Conservation (phyloP, 2,329 filamentous ascomycete genomes). For the Lachnellula arida region DNA sequence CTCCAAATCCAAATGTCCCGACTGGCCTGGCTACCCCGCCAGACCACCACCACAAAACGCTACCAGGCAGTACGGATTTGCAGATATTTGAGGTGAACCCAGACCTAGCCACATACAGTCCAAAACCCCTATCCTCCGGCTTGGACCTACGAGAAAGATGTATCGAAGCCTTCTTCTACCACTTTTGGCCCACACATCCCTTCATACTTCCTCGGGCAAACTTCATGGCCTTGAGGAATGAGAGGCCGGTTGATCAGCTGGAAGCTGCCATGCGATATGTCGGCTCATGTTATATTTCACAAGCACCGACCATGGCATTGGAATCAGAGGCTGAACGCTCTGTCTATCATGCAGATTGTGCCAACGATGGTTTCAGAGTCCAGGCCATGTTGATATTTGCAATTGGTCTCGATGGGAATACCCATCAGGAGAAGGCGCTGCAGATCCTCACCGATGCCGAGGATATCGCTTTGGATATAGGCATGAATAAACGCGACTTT, state of each 20-base stretch:
- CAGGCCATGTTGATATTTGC: slow-evolving; percentile 74
- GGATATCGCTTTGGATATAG: slow-evolving; percentile 66
- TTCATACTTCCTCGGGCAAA: slow-evolving; percentile 19
- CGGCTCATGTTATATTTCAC: slow-evolving; percentile 14
- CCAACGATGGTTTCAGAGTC: slow-evolving; percentile 49
- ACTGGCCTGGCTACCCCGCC: slow-evolving; percentile 26
- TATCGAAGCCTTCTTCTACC: slow-evolving; percentile 21
- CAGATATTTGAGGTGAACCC: slow-evolving; percentile 23
- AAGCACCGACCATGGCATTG: slow-evolving; percentile 6
- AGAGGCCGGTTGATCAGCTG: slow-evolving; percentile 9
- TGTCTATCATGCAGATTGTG: slow-evolving; percentile 7
- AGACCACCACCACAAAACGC: slow-evolving; percentile 21
- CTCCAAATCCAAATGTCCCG: slow-evolving; percentile 22
- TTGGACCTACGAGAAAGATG: slow-evolving; percentile 25
- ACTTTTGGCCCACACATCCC: slow-evolving; percentile 19
- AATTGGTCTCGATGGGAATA: slow-evolving; percentile 71
- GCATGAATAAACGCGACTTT: slow-evolving; percentile 66
- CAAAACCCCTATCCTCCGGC: background rate
- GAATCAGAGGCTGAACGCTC: slow-evolving; percentile 16
- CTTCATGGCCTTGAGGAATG: slow-evolving; percentile 12
- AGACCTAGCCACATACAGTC: slow-evolving; percentile 28
- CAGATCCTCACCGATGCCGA: slow-evolving; percentile 64
- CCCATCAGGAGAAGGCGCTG: slow-evolving; percentile 63
- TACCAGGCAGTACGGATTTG: slow-evolving; percentile 17
- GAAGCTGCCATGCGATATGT: slow-evolving; percentile 18